Evolutionary conservation across 2,329 filamentous ascomycete genomes (phyloP).

Genomic region (Colletotrichum plurivorum): DNA sequence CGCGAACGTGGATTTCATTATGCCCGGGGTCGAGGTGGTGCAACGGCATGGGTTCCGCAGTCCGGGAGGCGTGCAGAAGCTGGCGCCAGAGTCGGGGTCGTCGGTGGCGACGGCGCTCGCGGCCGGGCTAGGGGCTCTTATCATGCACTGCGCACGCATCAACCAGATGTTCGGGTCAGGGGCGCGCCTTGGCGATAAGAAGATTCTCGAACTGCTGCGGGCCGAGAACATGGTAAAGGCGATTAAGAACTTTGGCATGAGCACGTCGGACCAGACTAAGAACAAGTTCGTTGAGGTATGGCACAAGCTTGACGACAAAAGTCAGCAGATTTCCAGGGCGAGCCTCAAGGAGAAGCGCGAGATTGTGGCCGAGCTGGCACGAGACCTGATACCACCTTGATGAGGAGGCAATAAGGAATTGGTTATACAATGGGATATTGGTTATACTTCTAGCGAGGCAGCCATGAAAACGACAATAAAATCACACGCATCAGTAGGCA

Average conservation of each 20-base stretch:
- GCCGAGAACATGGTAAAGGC: not conserved
- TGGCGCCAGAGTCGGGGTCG: constrained; percentile 40
- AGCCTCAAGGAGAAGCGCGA: not conserved
- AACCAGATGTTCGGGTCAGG: constrained; percentile 5
- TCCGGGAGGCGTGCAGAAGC: not conserved
- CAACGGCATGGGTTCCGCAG: constrained; percentile 20
- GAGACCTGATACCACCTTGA: not conserved
- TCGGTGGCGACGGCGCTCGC: constrained; percentile 50
- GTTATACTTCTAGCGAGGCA: too few relatives aligned
- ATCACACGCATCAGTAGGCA: too few relatives aligned
- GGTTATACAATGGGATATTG: too few relatives aligned
- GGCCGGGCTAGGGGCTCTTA: constrained; percentile 48
- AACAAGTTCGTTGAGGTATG: constrained; percentile 47
- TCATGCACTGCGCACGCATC: constrained; percentile 46
- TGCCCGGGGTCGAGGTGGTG: constrained; percentile 48
- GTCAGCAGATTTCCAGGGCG: not conserved
- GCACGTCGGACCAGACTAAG: constrained; percentile 36
- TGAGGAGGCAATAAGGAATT: too few relatives aligned
- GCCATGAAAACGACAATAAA: too few relatives aligned
- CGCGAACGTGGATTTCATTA: constrained; percentile 47
- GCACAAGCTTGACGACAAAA: constrained; percentile 43
- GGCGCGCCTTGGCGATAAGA: constrained; percentile 16
- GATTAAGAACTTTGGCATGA: constrained; percentile 13
- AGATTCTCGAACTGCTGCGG: constrained; percentile 39
- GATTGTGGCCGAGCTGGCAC: not conserved